Evolutionary conservation across 2,329 filamentous ascomycete species (phyloP), one percentile per base, ranked within the genome.

Genomic region (Pseudogymnoascus verrucosus): DNA sequence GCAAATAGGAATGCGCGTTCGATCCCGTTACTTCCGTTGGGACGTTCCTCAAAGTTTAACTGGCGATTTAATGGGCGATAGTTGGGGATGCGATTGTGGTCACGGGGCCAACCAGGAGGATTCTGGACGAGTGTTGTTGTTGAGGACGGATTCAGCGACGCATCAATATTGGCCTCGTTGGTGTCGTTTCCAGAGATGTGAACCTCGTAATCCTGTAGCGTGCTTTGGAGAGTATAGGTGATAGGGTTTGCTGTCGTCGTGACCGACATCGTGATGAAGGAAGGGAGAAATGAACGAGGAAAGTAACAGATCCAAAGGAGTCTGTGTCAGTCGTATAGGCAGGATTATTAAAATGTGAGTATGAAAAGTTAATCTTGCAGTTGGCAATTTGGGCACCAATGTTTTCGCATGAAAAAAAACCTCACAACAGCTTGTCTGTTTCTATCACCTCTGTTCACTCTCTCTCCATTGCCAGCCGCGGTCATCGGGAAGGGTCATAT

Each of bases 1-100:
- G 79, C 71, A 19, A 74, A 70, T 16, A 84, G 74, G 67, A 84
- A 83, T 5, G 73, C 74, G 44, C 71, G 71, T 69, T 84, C 82
- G 5, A 74, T 71, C 1, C 66, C 67, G 68, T 78, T 81, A n/a
- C 69, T 70, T 40, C 78, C 80, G 0, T 76, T 75, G 2, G 78
- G 73, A n/a, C 81, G 69, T 61, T 78, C 71, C 3, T 69, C 72
- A 60, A 75, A 71, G 65, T 80, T 75, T 5, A 80, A 69, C 39
- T 78, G 68, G 3, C 71, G 74, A 63, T 82, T 79, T 0, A 79
- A 70, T 0, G 80, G 79, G 11, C 80, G 73, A 66, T 81, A 78
- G 0, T 74, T 66, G 2, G 81, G 82, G 1, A 84, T 74, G 36
- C 79, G 75, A 51, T 78, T 75, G 66, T 80, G 76, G 61, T 80